phyloP scores from a whole-genome alignment of 2,329 filamentous ascomycete species.

The Penicillium vulpinum region DNA sequence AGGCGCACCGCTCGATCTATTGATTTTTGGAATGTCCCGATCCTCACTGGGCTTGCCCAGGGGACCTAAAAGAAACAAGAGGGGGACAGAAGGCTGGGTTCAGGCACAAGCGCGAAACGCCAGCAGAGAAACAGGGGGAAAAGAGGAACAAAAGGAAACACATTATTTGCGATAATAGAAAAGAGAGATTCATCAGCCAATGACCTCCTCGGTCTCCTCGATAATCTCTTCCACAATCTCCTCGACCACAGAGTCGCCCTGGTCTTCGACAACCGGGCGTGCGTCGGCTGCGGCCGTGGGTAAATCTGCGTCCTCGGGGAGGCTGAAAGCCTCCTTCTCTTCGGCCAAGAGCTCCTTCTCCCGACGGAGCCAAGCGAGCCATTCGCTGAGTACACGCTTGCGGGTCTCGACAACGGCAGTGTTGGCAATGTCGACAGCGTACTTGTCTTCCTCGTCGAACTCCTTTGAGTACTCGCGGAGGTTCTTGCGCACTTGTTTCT shows the following conservation, averaged over 20 bases:
- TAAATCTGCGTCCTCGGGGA: constrained; percentile 66
- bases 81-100: constrained; percentile 30
- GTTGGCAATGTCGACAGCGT: constrained; percentile 91
- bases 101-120: constrained; percentile 23
- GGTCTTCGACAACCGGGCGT: constrained; percentile 59
- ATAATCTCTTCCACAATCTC: constrained; percentile 83
- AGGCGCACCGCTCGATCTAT: constrained; percentile 28
- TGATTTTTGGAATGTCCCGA: constrained; percentile 28
- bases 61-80: constrained; percentile 29
- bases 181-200: constrained; percentile 39
- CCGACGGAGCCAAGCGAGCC: constrained; percentile 77
- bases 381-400: constrained; percentile 80
- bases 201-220: constrained; percentile 78
- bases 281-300: constrained; percentile 52
- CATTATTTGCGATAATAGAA: constrained; percentile 34
- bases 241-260: constrained; percentile 78
- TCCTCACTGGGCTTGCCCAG: constrained; percentile 21
- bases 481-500: constrained; percentile 97
- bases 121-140: constrained; percentile 25
- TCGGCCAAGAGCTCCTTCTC: constrained; percentile 71
- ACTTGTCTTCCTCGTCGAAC: constrained; percentile 93
- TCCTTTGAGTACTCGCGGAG: constrained; percentile 91
- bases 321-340: constrained; percentile 67
- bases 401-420: constrained; percentile 88
- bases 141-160: constrained; percentile 29